Evolutionary conservation across 2,329 filamentous ascomycete species (phyloP).

Genomic region (Neonectria hederae): DNA sequence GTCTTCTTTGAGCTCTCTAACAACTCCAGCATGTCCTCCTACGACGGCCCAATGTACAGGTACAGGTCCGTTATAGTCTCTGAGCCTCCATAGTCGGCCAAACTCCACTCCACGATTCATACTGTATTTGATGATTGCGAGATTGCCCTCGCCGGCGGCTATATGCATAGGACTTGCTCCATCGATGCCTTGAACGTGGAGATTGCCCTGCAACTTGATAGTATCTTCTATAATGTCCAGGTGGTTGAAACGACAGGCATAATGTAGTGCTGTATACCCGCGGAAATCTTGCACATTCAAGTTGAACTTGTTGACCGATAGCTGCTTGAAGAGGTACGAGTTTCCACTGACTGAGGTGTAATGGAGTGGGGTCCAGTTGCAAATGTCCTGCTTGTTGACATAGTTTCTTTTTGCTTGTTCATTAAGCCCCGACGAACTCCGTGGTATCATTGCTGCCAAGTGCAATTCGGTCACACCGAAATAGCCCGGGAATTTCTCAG

Average conservation of each 20-base stretch:
- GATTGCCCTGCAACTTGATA: no score
- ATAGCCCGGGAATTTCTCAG: not conserved
- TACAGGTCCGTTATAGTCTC: not conserved
- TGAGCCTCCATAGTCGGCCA: no score
- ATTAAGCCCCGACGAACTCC: no score
- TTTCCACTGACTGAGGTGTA: not conserved
- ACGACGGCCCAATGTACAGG: conserved; percentile 1
- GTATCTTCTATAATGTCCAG: no score
- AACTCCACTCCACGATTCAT: no score
- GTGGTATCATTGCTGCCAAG: no score
- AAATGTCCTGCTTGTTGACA: not conserved
- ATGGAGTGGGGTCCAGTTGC: not conserved
- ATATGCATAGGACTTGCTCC: not conserved
- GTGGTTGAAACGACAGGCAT: no score
- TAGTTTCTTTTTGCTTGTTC: no score
- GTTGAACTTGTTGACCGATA: not conserved
- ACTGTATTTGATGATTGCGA: not conserved
- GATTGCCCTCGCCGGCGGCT: not conserved
- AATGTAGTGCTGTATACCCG: conserved; percentile 4
- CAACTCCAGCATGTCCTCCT: not conserved
- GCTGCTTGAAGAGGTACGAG: no score
- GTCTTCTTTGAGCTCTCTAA: not conserved
- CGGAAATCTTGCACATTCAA: not conserved
- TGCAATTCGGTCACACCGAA: not conserved
- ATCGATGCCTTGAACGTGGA: not conserved